A percentile compares a stretch with the other conserved stretches of the same genome.
Evolutionary conservation across 2,329 filamentous ascomycete genomes (phyloP).

Genomic region (Periglandula ipomoeae): DNA sequence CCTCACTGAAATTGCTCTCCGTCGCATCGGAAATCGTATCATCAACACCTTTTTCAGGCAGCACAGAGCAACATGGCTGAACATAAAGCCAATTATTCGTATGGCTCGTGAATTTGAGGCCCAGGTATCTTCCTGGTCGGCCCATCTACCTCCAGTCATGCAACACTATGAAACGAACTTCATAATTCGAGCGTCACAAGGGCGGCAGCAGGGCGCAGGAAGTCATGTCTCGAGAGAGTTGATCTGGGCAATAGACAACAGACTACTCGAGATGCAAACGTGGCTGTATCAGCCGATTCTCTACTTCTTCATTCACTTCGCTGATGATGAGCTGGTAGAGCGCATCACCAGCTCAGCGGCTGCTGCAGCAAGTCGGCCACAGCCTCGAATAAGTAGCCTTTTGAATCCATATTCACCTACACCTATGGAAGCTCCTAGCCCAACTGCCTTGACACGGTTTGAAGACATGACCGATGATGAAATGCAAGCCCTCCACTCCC

Average conservation of each 20-base stretch:
- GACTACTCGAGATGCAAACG: conserved; percentile 15
- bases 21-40: conserved; percentile 31
- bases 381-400: conserved; percentile 10
- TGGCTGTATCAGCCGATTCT: conserved; percentile 9
- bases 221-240: conserved; percentile 14
- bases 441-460: not conserved
- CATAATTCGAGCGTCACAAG: not conserved
- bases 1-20: conserved; percentile 32
- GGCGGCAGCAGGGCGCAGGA: conserved; percentile 4
- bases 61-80: conserved; percentile 11
- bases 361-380: not conserved
- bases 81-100: conserved; percentile 12
- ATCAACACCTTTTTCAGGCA: conserved; percentile 20
- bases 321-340: not conserved
- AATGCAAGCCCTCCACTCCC: conserved; percentile 9
- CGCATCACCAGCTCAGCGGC: not conserved
- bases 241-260: conserved; percentile 15
- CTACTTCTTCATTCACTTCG: conserved; percentile 14
- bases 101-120: conserved; percentile 16
- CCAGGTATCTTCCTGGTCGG: conserved; percentile 16
- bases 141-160: conserved; percentile 12
- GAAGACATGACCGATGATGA: conserved; percentile 10
- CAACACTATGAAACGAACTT: conserved; percentile 10
- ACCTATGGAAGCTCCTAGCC: not conserved
- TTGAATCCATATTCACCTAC: conserved; percentile 11